phyloP scores from a whole-genome alignment of 23 red algal genomes.

The Gracilaria gracilis region DNA sequence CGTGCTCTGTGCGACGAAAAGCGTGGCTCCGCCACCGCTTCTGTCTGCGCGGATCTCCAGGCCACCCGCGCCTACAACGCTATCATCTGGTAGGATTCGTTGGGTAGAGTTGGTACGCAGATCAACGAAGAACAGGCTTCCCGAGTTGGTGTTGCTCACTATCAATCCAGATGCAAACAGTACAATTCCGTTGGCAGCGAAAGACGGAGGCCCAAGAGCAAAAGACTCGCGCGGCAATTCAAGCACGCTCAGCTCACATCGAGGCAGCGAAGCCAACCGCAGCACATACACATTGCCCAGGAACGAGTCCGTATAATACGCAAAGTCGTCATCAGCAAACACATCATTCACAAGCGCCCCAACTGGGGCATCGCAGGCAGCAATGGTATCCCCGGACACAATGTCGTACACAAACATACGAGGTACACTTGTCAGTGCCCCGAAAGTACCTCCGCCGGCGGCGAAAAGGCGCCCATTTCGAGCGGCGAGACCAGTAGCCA shows the following conservation, averaged over 20 bases:
- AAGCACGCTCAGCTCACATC: conserved; percentile 6
- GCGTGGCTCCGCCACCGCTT: not conserved
- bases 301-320: conserved; percentile 35
- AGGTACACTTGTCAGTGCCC: not conserved
- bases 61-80: conserved; percentile 30
- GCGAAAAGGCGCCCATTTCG: conserved; percentile 15
- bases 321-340: conserved; percentile 7
- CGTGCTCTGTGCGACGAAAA: conserved; percentile 30
- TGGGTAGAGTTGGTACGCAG: not conserved
- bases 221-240: conserved; percentile 4
- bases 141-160: not conserved
- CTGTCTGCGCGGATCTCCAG: not conserved
- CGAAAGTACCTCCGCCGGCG: conserved; percentile 45
- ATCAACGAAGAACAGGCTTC: conserved; percentile 32
- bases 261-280: not conserved
- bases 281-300: conserved; percentile 15
- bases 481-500: not conserved
- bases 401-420: conserved; percentile 47
- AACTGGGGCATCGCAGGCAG: conserved; percentile 15
- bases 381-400: conserved; percentile 5
- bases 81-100: conserved; percentile 1
- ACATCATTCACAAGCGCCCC: conserved; percentile 48
- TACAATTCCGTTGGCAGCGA: conserved; percentile 29
- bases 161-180: conserved; percentile 20
- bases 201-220: not conserved